Percentiles rank a stretch among this genome's conserved stretches.
Conservation (phyloP, 2,329 filamentous ascomycete genomes). For the Colletotrichum sidae region DNA sequence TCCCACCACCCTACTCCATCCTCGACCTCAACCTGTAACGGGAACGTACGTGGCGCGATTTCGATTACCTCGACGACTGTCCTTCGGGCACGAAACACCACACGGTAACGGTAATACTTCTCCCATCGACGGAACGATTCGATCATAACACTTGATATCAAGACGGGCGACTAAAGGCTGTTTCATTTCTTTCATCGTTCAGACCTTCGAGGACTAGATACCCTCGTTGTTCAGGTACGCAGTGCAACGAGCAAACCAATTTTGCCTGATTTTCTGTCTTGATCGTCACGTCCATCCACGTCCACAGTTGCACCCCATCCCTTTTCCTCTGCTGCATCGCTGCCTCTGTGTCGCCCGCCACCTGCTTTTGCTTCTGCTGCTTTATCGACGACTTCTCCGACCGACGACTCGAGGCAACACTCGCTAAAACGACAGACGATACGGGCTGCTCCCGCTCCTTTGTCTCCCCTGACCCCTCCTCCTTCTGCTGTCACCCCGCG, state of each 20-base stretch:
- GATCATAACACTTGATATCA: background rate
- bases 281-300: slow-evolving; percentile 4
- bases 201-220: slow-evolving; percentile 14
- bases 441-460: background rate
- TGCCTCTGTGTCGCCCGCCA: background rate
- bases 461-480: background rate
- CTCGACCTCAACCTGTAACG: slow-evolving; percentile 37
- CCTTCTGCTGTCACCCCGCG: background rate
- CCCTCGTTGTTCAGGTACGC: slow-evolving; percentile 30
- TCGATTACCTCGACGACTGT: slow-evolving; percentile 23
- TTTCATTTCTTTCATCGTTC: slow-evolving; percentile 7
- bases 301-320: background rate
- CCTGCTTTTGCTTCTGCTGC: background rate
- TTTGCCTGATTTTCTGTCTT: slow-evolving; percentile 3
- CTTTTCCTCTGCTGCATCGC: background rate
- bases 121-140: slow-evolving; percentile 17
- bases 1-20: slow-evolving; percentile 40
- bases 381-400: background rate
- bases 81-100: slow-evolving; percentile 11
- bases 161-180: background rate
- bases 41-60: slow-evolving; percentile 32
- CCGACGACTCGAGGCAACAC: background rate
- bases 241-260: slow-evolving; percentile 2
- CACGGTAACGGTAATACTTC: slow-evolving; percentile 6
- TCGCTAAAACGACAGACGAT: too few species aligned